These are phyloP conservation scores for Penicillium odoratum DNA, from an alignment of 495 filamentous ascomycete species.

Conservation along the genomic window DNA sequence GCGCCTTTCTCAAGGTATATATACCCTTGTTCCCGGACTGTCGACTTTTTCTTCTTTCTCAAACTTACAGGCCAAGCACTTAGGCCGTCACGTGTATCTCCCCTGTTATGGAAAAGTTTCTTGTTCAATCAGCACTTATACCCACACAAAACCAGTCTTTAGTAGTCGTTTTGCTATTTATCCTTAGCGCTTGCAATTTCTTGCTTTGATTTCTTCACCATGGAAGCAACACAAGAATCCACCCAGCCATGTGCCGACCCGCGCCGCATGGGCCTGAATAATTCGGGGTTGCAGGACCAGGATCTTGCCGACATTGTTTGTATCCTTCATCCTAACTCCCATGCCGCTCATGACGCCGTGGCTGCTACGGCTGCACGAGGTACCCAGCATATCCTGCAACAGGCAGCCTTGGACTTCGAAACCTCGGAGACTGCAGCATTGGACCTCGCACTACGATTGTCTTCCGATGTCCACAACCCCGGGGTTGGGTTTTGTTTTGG, in stretches of 20 bases:
- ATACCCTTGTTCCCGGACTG: constrained; percentile 1
- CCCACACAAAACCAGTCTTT: constrained; percentile 17
- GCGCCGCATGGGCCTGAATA: constrained; percentile 69
- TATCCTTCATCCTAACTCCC: constrained; percentile 78
- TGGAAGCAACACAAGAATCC: constrained; percentile 62
- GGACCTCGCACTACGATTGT: constrained; percentile 80
- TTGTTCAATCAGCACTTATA: constrained; percentile 25
- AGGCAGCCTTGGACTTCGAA: constrained; percentile 37
- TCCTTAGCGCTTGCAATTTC: constrained; percentile 18
- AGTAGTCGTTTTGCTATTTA: constrained; percentile 23
- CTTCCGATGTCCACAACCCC: constrained; percentile 64
- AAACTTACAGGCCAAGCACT: constrained; percentile 1
- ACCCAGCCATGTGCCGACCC: constrained; percentile 84
- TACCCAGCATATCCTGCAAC: constrained; percentile 61
- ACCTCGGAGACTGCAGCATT: constrained; percentile 45
- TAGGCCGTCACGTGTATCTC: constrained; percentile 14
- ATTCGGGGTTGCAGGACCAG: constrained; percentile 73
- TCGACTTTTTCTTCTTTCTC: neutral
- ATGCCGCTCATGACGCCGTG: constrained; percentile 68
- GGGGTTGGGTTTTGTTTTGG: constrained; percentile 79
- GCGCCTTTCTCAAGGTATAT: constrained; percentile 4
- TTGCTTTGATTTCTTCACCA: constrained; percentile 16
- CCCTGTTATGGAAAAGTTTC: constrained; percentile 24
- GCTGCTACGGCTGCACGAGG: constrained; percentile 36
- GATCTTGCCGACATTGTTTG: constrained; percentile 88